Evolutionary conservation across 2,329 filamentous ascomycete genomes (phyloP).

Genomic region (Fusarium nygamai): DNA sequence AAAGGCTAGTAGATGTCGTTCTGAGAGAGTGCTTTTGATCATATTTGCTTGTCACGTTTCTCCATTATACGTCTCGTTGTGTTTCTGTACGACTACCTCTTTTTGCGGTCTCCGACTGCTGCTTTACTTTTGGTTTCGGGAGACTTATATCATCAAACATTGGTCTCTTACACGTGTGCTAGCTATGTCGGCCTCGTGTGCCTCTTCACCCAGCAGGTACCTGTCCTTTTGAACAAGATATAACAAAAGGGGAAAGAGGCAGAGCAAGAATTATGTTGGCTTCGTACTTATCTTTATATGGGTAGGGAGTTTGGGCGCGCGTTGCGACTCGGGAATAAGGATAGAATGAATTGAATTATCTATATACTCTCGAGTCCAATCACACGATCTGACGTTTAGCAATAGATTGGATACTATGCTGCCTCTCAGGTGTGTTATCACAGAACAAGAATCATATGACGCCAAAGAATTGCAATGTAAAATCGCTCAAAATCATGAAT

Average conservation of each 20-base stretch:
- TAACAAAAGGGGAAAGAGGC: constrained; percentile 12
- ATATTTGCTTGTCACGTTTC: constrained; percentile 18
- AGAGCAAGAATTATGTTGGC: constrained; percentile 20
- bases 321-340: constrained; percentile 26
- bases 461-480: neutral
- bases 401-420: neutral
- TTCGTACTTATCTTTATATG: constrained; percentile 37
- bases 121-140: constrained; percentile 14
- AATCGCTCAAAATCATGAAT: constrained; percentile 32
- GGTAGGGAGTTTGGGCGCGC: constrained; percentile 42
- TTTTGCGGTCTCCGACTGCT: constrained; percentile 12
- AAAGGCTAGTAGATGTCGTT: neutral
- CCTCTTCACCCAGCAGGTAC: neutral
- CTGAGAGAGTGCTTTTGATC: constrained; percentile 16
- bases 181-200: neutral
- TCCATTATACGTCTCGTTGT: constrained; percentile 15
- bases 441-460: neutral
- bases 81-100: constrained; percentile 35
- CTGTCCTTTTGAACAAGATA: constrained; percentile 7
- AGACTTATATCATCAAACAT: constrained; percentile 4
- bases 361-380: neutral
- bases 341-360: constrained; percentile 38
- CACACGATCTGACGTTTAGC: neutral
- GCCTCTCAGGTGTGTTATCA: neutral
- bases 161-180: neutral